phyloP scores from a whole-genome alignment of 495 filamentous ascomycete species.

The Trichocladium uniseriatum region DNA sequence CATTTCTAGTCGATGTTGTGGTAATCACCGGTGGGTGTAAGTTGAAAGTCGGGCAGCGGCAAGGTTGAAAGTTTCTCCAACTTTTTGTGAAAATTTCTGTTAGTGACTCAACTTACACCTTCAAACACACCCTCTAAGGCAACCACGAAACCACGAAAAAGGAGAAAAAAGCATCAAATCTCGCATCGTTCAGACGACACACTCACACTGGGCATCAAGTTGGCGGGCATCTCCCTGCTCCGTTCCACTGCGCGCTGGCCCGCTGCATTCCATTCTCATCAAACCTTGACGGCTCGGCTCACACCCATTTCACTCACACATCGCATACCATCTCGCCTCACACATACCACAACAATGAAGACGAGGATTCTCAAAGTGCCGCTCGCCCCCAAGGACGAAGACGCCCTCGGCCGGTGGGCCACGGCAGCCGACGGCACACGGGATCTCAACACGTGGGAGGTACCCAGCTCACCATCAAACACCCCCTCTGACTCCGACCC shows the following conservation, averaged over 20 bases:
- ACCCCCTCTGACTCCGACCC: not conserved
- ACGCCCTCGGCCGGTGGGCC: conserved; percentile 20
- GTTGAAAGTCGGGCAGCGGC: not conserved
- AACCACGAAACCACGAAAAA: too few species aligned
- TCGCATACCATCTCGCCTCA: not conserved
- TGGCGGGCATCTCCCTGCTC: conserved; percentile 7
- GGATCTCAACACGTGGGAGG: conserved; percentile 16
- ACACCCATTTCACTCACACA: conserved; percentile 12
- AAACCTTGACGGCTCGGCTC: not conserved
- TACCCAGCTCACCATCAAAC: conserved; percentile 1
- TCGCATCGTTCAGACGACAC: not conserved
- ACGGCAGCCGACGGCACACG: not conserved
- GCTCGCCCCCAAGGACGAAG: conserved; percentile 3
- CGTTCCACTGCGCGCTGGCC: conserved; percentile 16
- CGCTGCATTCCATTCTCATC: conserved; percentile 11
- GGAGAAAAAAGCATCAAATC: not conserved
- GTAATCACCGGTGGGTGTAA: not conserved
- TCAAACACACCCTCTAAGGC: not conserved
- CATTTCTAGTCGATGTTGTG: too few species aligned
- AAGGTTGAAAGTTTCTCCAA: conserved; percentile 4
- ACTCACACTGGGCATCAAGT: conserved; percentile 2
- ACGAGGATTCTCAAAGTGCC: conserved; percentile 28
- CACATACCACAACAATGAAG: conserved; percentile 19
- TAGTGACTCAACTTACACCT: conserved; percentile 14
- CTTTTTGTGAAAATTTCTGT: conserved; percentile 10